phyloP scores from a whole-genome alignment of 805 yeast genomes.

The Kuraishia ogatae region DNA sequence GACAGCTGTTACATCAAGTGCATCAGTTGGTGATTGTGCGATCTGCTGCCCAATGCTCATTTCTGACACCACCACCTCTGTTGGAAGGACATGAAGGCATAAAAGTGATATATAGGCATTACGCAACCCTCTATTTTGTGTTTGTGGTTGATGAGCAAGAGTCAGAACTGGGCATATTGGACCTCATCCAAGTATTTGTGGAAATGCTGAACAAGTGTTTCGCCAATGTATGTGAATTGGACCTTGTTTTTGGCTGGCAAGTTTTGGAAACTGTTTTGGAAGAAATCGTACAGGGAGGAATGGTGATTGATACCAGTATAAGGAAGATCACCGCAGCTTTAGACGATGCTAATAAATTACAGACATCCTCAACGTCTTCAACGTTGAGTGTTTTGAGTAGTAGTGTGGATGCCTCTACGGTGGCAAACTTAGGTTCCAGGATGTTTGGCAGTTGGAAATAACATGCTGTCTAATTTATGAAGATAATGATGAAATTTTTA shows the following conservation, averaged over 20 bases:
- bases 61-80: slow-evolving; percentile 82
- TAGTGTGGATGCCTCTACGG: background rate
- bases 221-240: slow-evolving; percentile 90
- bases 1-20: slow-evolving; percentile 71
- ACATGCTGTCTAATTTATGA: too few relatives aligned
- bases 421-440: background rate
- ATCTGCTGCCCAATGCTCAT: slow-evolving; percentile 73
- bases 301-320: slow-evolving; percentile 93
- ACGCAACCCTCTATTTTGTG: slow-evolving; percentile 93
- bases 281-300: slow-evolving; percentile 94
- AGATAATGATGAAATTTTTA: too few relatives aligned
- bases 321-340: slow-evolving; percentile 73
- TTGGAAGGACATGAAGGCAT: slow-evolving; percentile 60
- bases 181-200: slow-evolving; percentile 92
- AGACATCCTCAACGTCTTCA: slow-evolving; percentile 22
- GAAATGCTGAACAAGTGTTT: slow-evolving; percentile 91
- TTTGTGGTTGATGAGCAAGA: slow-evolving; percentile 95
- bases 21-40: slow-evolving; percentile 67
- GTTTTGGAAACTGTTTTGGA: slow-evolving; percentile 84
- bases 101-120: slow-evolving; percentile 86
- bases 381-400: slow-evolving; percentile 4
- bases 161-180: slow-evolving; percentile 87
- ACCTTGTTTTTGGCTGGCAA: slow-evolving; percentile 98
- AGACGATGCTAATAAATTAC: slow-evolving; percentile 54
- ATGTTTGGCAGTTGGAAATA: background rate